phyloP scores from a whole-genome alignment of 2,329 filamentous ascomycete genomes.

The Pseudofabraea citricarpa region DNA sequence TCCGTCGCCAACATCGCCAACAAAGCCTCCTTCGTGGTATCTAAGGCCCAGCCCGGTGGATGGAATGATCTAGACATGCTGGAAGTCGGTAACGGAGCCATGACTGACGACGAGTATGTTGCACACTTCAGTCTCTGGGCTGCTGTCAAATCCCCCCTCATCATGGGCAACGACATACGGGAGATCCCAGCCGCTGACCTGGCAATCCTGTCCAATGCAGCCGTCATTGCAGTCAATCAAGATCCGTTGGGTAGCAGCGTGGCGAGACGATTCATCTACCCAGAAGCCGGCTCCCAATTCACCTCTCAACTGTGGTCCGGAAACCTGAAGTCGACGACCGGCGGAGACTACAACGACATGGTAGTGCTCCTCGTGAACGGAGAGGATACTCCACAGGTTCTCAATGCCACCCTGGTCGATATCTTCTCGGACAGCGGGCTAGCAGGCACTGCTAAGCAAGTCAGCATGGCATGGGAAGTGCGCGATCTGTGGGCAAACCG shows the following conservation, averaged over 20 bases:
- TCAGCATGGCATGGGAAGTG: conserved; percentile 43
- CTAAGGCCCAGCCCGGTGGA: conserved; percentile 24
- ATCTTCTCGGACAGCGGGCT: conserved; percentile 45
- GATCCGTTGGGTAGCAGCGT: conserved; percentile 34
- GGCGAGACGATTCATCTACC: conserved; percentile 38
- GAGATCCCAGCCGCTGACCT: conserved; percentile 28
- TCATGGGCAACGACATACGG: conserved; percentile 27
- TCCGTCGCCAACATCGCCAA: conserved; percentile 22
- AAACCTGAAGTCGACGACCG: conserved; percentile 31
- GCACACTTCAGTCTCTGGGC: conserved; percentile 27
- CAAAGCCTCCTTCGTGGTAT: conserved; percentile 24
- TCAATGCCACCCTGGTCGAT: conserved; percentile 47
- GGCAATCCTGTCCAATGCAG: conserved; percentile 34
- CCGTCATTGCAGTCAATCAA: conserved; percentile 39
- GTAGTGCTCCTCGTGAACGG: conserved; percentile 46
- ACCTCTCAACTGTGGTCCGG: conserved; percentile 47
- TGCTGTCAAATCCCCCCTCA: conserved; percentile 22
- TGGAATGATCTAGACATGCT: conserved; percentile 31
- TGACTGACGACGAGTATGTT: conserved; percentile 32
- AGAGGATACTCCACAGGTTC: conserved; percentile 33
- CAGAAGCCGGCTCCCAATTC: conserved; percentile 33
- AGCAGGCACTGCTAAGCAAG: conserved; percentile 35
- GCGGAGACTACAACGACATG: conserved; percentile 37
- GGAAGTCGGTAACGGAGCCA: conserved; percentile 31
- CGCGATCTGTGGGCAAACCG: conserved; percentile 51